phyloP scores from a whole-genome alignment of 371 early-diverging fungal species.

The Rhizomucor pusillus region DNA sequence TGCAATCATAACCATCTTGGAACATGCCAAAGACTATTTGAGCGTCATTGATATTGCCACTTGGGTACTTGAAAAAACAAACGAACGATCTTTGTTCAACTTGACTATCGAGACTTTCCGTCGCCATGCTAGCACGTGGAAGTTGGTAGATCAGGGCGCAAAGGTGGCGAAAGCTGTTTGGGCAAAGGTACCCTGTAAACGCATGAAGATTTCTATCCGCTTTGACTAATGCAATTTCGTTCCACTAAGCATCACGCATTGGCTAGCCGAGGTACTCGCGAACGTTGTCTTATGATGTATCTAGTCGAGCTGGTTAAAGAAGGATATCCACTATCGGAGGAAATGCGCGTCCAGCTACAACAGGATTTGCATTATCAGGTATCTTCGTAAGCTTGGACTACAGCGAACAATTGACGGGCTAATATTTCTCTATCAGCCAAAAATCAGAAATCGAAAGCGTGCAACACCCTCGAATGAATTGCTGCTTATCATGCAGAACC shows the following conservation, averaged over 20 bases:
- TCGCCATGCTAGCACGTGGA: constrained; percentile 60
- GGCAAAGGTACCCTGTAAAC: constrained; percentile 26
- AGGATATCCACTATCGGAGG: constrained; percentile 35
- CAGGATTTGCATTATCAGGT: constrained; percentile 40
- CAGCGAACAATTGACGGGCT: background rate
- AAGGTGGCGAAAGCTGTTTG: constrained; percentile 34
- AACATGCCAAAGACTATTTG: constrained; percentile 53
- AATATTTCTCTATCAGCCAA: constrained; percentile 1
- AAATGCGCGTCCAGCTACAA: constrained; percentile 30
- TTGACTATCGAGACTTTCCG: constrained; percentile 56
- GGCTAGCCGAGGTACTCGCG: constrained; percentile 27
- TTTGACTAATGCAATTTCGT: background rate
- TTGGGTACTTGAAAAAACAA: constrained; percentile 68
- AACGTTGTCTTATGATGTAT: constrained; percentile 48
- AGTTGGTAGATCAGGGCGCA: constrained; percentile 29
- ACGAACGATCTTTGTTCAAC: constrained; percentile 45
- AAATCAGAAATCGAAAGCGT: constrained; percentile 5
- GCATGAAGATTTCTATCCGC: background rate
- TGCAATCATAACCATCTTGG: constrained; percentile 56
- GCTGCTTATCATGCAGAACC: constrained; percentile 30
- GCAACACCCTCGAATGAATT: constrained; percentile 32
- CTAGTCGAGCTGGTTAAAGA: constrained; percentile 47
- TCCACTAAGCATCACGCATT: constrained; percentile 37
- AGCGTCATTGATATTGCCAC: constrained; percentile 52
- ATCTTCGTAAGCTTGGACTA: background rate